Conservation (phyloP, 495 filamentous ascomycete species). For the Penicillium lagena region DNA sequence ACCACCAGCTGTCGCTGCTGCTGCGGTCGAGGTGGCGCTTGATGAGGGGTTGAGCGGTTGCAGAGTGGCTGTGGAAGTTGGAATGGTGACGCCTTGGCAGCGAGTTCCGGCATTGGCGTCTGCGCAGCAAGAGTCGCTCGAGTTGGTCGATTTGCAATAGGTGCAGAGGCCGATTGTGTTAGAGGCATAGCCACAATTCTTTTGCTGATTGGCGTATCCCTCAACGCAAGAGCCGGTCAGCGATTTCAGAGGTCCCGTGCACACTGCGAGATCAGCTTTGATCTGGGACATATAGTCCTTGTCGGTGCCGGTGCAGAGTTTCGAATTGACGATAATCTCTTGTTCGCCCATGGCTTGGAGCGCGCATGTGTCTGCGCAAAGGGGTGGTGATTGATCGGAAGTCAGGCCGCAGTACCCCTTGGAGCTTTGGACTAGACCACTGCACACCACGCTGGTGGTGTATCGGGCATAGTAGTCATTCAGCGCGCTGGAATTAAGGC, state of each 20-base stretch:
- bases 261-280: constrained; percentile 87
- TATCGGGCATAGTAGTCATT: constrained; percentile 86
- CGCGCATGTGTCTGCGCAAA: constrained; percentile 91
- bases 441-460: constrained; percentile 89
- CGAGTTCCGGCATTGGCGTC: constrained; percentile 64
- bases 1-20: constrained; percentile 9
- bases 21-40: constrained; percentile 37
- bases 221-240: constrained; percentile 69
- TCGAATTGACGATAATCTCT: constrained; percentile 66
- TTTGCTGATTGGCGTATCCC: constrained; percentile 71
- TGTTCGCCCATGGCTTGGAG: constrained; percentile 77
- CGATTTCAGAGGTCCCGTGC: constrained; percentile 72
- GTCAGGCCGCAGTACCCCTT: constrained; percentile 62
- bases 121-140: constrained; percentile 92
- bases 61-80: constrained; percentile 58
- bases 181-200: constrained; percentile 78
- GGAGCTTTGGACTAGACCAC: constrained; percentile 90
- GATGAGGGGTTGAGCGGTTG: constrained; percentile 54
- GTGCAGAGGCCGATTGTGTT: constrained; percentile 82
- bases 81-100: constrained; percentile 69
- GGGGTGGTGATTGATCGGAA: constrained; percentile 55
- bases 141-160: constrained; percentile 78
- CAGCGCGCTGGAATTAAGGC: constrained; percentile 73
- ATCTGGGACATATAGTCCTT: constrained; percentile 67
- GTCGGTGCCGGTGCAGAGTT: constrained; percentile 61